Base-by-base conservation (phyloP, 495 filamentous ascomycete species). In the Oleoguttula mirabilis region DNA sequence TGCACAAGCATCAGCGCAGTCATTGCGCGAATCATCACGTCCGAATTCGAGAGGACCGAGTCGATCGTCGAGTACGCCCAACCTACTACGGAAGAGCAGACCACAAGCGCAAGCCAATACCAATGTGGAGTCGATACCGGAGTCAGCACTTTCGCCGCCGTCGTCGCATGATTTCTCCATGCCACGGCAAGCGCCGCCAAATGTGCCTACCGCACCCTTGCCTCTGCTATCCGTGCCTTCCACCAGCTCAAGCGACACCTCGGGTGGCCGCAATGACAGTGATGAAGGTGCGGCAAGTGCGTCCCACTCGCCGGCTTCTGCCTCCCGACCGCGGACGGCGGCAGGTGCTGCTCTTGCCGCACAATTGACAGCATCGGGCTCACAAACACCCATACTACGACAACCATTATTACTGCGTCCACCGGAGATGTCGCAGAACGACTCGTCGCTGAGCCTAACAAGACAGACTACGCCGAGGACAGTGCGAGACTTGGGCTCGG, bases 401-500 rank as follows among this genome's bases (percentile, higher is more conserved):
- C 19, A 41, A 3, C 35, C 39, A 22, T 19, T 25, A 21, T 19
- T 25, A 21, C 24, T 36, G 30, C 31, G 20, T 5, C 23, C 34
- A 21, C 21, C 37, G 17, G 47, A 44, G n/a, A 28, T 37, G 23
- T 43, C 44, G 16, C 49, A 43, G 8, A 32, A 15, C 10, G 39
- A 46, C 25, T 48, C 43, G 10, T 23, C 32, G 11, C 21, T 36
- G 11, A 47, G 44, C 21, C 14, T 39, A 5, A 35, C 40, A 14
- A 12, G 32, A 19, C 34, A 49, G 16, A 35, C 34, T 2, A 48
- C 44, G 6, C 50, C 44, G 20, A 22, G 41, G 15, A 49, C 50
- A 8, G 34, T 68, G 28, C 50, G 50, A n/a, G 65, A 70, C 40
- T 33, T 70, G 7, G 64, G 67, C 3, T 48, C 54, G 4, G 66